A percentile compares a stretch with the other conserved stretches of the same genome.
phyloP scores from a whole-genome alignment of 495 filamentous ascomycete genomes.

The Chaetomidium leptoderma region DNA sequence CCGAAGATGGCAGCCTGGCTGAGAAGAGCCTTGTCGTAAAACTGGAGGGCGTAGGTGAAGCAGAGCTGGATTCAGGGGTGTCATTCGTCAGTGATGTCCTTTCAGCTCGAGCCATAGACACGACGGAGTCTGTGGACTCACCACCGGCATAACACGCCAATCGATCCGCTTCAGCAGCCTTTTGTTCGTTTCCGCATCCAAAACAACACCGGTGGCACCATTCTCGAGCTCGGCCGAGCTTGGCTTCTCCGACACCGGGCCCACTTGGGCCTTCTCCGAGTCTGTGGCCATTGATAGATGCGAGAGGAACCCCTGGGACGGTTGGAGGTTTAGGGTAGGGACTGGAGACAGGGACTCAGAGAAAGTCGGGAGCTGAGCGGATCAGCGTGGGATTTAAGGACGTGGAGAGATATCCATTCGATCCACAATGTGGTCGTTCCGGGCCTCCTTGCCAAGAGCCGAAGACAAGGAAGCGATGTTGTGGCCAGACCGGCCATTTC shows the following conservation, averaged over 20 bases:
- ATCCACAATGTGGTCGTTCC: too few species aligned
- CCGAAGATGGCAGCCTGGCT: conserved; percentile 13
- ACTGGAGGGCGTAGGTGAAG: conserved; percentile 14
- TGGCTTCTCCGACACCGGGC: neutral
- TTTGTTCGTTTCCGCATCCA: conserved; percentile 9
- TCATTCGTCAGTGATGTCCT: neutral
- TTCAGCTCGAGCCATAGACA: neutral
- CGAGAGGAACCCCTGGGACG: too few species aligned
- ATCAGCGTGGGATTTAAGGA: neutral
- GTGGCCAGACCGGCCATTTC: neutral
- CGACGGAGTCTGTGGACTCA: too few species aligned
- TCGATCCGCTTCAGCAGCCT: conserved; percentile 6
- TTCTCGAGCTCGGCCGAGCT: neutral
- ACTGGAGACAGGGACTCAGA: too few species aligned
- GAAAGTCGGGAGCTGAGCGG: too few species aligned
- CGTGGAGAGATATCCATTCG: neutral
- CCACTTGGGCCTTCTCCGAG: neutral
- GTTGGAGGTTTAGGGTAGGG: too few species aligned
- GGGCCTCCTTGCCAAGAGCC: neutral
- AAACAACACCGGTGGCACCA: neutral
- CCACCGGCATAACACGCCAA: conserved; percentile 11
- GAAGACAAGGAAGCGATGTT: neutral
- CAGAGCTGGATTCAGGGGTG: neutral
- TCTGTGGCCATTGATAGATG: conserved; percentile 2
- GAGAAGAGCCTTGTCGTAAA: conserved; percentile 14